Percentiles rank a stretch among this genome's conserved stretches.
Conservation (phyloP, 331 rosid species). For the Malus hybrid region DNA sequence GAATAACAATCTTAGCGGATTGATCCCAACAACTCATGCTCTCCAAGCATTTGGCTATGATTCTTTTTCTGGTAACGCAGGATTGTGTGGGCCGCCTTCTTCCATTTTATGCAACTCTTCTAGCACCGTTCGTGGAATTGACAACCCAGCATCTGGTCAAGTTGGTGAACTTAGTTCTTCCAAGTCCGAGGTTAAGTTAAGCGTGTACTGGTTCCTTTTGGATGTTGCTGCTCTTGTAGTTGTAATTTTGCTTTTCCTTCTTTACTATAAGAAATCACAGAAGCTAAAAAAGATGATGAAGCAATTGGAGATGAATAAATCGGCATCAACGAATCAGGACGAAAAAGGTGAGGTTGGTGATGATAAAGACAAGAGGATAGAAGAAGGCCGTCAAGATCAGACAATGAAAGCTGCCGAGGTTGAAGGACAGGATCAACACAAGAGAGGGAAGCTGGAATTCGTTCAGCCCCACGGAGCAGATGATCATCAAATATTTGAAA, state of each 20-base stretch:
- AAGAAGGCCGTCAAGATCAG: neutral
- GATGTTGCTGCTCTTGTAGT: constrained; percentile 29
- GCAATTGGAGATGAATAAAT: constrained; percentile 16
- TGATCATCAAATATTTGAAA: constrained; percentile 28
- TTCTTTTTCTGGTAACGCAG: constrained; percentile 29
- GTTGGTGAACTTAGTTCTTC: neutral
- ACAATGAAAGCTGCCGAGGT: constrained; percentile 4
- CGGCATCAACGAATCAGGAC: neutral
- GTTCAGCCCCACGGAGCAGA: constrained; percentile 4
- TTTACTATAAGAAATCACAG: constrained; percentile 37
- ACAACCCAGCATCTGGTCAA: neutral
- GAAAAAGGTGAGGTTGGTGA: neutral
- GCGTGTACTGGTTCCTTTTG: constrained; percentile 14
- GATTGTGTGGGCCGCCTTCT: constrained; percentile 32
- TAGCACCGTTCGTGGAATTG: neutral
- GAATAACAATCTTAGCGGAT: constrained; percentile 32
- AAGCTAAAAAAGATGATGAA: constrained; percentile 37
- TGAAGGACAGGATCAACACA: neutral
- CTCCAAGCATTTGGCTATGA: constrained; percentile 14
- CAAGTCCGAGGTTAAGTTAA: neutral
- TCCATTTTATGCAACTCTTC: neutral
- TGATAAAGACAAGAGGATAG: neutral
- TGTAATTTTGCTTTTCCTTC: constrained; percentile 31
- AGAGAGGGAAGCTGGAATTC: constrained; percentile 51
- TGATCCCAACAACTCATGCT: constrained; percentile 27